Conservation (phyloP, 768 basidiomycete genomes). For the Galerina sulciceps region DNA sequence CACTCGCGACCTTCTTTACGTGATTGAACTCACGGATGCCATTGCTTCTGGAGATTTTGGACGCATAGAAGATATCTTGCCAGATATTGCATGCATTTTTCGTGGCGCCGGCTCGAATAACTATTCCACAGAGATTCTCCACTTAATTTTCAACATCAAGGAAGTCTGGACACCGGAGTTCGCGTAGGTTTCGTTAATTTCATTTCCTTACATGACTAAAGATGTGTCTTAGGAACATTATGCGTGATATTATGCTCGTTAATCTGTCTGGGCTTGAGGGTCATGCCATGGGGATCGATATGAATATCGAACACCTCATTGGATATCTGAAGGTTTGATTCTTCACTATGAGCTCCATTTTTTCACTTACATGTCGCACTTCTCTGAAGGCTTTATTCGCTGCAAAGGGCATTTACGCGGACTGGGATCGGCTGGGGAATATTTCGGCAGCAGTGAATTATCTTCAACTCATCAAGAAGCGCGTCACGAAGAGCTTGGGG, state of each 20-base stretch:
- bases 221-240: constrained; percentile 32
- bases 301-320: constrained; percentile 43
- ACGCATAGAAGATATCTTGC: constrained; percentile 31
- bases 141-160: constrained; percentile 31
- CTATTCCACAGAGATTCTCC: constrained; percentile 33
- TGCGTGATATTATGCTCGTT: constrained; percentile 38
- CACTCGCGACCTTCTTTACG: constrained; percentile 32
- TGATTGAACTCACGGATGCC: constrained; percentile 30
- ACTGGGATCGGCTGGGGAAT: constrained; percentile 35
- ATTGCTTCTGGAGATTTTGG: constrained; percentile 35
- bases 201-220: neutral
- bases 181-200: constrained; percentile 25
- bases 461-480: constrained; percentile 32
- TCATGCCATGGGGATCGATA: constrained; percentile 37
- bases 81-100: constrained; percentile 30
- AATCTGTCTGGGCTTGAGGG: constrained; percentile 34
- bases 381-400: constrained; percentile 25
- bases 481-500: constrained; percentile 23
- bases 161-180: constrained; percentile 36
- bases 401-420: constrained; percentile 32
- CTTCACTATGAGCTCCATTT: neutral
- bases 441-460: constrained; percentile 32
- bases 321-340: constrained; percentile 32
- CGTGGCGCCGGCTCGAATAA: constrained; percentile 35
- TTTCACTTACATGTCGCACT: too few relatives aligned